Conservation (phyloP, 208 protist genomes). For the Leptomonas seymouri region DNA sequence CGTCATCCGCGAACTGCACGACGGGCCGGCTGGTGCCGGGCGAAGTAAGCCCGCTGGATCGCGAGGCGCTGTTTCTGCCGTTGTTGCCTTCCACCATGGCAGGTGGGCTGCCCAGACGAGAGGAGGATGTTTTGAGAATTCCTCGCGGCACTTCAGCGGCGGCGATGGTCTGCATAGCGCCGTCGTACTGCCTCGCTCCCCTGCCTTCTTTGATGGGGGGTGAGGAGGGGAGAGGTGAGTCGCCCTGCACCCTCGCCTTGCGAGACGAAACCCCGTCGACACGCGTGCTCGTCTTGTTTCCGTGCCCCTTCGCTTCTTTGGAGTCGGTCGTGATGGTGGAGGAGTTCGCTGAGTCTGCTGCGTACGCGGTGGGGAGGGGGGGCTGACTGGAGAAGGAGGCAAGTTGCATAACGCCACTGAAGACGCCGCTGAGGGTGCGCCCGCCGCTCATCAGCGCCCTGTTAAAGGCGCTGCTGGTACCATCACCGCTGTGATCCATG, state of each 20-base stretch:
- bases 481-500: neutral
- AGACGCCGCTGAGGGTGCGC: neutral
- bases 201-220: neutral
- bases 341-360: neutral
- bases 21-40: neutral
- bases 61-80: conserved; percentile 12
- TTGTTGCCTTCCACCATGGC: neutral
- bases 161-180: conserved; percentile 12
- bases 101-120: neutral
- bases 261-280: no score
- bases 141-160: conserved; percentile 9
- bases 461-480: neutral
- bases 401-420: conserved; percentile 5
- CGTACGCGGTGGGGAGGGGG: neutral
- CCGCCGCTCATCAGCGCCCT: neutral
- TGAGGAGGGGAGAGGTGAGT: neutral
- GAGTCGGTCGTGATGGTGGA: neutral
- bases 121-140: conserved; percentile 17
- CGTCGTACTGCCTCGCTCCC: conserved; percentile 9
- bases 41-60: neutral
- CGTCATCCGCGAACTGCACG: conserved; percentile 16
- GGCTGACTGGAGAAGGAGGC: conserved; percentile 3
- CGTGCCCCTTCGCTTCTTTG: neutral
- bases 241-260: neutral
- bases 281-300: no score